phyloP scores from a whole-genome alignment of 2,329 filamentous ascomycete genomes.

The Xylaria sp. region DNA sequence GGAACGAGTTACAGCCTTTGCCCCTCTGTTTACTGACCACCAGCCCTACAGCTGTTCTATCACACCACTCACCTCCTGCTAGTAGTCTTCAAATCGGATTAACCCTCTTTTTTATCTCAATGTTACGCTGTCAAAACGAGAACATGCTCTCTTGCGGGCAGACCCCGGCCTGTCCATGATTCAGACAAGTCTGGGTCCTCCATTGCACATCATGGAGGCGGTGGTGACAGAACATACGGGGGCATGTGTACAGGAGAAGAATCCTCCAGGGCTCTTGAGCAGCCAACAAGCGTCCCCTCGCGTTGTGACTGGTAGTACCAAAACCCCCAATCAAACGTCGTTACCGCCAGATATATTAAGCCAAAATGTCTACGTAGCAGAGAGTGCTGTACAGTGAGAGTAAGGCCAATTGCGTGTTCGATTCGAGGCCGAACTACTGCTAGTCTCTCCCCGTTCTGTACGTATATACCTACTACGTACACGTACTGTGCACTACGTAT shows the following conservation, averaged over 20 bases:
- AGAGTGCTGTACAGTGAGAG: background rate
- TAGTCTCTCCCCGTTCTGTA: background rate
- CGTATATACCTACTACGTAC: background rate
- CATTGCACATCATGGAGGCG: slow-evolving; percentile 26
- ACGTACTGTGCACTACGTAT: background rate
- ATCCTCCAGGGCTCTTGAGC: slow-evolving; percentile 24
- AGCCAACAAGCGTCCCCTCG: background rate
- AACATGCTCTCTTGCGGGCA: slow-evolving; percentile 6
- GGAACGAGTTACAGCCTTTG: background rate
- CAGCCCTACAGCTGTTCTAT: background rate
- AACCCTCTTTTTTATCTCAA: background rate
- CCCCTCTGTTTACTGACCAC: background rate
- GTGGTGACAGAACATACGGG: slow-evolving; percentile 13
- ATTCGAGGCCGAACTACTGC: background rate
- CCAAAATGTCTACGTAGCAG: background rate
- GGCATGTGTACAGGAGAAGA: slow-evolving; percentile 21
- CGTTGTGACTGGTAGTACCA: background rate
- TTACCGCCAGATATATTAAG: background rate
- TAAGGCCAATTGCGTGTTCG: background rate
- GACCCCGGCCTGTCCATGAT: slow-evolving; percentile 2
- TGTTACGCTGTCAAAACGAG: slow-evolving; percentile 1
- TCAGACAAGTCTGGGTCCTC: slow-evolving; percentile 12
- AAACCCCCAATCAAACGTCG: background rate
- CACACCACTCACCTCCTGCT: background rate
- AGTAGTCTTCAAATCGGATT: slow-evolving; percentile 5